A percentile compares a stretch with the other conserved stretches of the same genome.
These are phyloP conservation scores for Apiotrichum siamense DNA, from an alignment of 1,284 basidiomycete species.

Conservation along the genomic window DNA sequence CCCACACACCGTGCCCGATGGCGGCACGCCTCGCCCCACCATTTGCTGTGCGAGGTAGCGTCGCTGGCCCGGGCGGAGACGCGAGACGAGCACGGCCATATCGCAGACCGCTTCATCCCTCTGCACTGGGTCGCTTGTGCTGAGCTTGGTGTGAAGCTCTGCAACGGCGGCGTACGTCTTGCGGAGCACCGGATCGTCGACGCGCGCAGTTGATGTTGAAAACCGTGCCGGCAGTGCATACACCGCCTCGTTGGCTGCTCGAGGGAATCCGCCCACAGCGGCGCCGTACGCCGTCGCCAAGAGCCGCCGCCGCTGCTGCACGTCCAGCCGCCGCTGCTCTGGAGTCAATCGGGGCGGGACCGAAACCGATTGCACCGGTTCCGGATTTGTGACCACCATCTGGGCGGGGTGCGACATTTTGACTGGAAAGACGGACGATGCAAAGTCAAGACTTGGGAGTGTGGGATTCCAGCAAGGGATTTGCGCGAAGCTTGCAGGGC, in stretches of 20 bases:
- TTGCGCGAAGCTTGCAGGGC: too few relatives aligned
- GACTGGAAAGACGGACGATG: neutral
- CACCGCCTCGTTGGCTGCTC: neutral
- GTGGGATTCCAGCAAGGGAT: too few relatives aligned
- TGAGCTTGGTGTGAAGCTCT: neutral
- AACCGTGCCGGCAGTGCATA: neutral
- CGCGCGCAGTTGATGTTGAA: neutral
- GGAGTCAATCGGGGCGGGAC: neutral
- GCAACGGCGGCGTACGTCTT: neutral
- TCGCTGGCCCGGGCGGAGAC: neutral
- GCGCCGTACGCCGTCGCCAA: neutral
- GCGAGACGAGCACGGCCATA: neutral
- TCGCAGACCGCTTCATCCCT: neutral
- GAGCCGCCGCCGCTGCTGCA: neutral
- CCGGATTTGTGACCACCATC: neutral
- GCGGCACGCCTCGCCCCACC: neutral
- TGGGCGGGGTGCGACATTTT: neutral
- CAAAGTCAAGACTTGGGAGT: neutral
- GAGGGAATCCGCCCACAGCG: neutral
- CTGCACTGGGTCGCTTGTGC: neutral
- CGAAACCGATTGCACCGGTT: neutral
- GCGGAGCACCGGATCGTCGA: neutral
- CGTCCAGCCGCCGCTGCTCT: neutral
- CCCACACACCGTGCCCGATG: neutral
- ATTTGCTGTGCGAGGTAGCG: constrained; percentile 1